A percentile compares a stretch with the other conserved stretches of the same genome.
These are phyloP conservation scores for Angophora floribunda DNA, from an alignment of 345 rosid species.

Conservation along the genomic window DNA sequence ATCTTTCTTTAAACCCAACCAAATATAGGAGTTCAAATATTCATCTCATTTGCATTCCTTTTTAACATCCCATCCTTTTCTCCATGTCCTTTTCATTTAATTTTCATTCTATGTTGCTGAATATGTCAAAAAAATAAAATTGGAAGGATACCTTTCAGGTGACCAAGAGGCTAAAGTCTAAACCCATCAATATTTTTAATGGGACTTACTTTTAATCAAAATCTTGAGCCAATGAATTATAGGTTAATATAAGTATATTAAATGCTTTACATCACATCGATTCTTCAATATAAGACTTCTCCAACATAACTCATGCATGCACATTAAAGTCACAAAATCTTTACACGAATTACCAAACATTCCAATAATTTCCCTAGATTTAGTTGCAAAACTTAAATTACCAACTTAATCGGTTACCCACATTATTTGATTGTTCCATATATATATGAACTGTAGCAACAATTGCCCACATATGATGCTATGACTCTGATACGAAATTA, in stretches of 20 bases:
- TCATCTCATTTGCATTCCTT: not conserved
- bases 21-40: not conserved
- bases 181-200: too few species aligned
- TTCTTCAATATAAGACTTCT: too few species aligned
- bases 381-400: not conserved
- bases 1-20: not conserved
- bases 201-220: accelerated
- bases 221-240: not conserved
- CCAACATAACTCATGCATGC: too few species aligned
- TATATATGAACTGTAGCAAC: too few species aligned
- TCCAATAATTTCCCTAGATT: not conserved
- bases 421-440: too few species aligned
- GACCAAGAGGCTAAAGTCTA: too few species aligned
- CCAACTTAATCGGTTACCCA: not conserved
- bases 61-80: not conserved
- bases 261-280: too few species aligned
- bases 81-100: not conserved
- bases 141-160: too few species aligned
- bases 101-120: not conserved
- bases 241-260: not conserved
- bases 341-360: accelerated
- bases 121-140: not conserved
- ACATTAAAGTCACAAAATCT: not conserved
- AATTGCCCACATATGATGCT: too few species aligned
- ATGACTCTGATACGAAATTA: too few species aligned